Conservation (phyloP, 164 flowering plant species). For the Piper betle region DNA sequence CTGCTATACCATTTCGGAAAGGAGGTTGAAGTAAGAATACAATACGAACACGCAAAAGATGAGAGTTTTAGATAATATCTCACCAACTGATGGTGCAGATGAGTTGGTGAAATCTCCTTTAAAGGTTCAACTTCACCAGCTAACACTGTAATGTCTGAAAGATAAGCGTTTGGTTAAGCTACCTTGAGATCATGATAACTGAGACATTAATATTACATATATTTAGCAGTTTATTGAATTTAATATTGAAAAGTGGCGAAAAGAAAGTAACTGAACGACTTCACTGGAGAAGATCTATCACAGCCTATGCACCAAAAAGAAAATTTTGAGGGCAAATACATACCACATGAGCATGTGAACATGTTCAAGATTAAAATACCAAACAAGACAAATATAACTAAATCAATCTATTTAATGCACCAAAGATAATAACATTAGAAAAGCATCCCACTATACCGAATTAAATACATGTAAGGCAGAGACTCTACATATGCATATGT, state of each 20-base stretch:
- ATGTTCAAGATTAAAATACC: neutral
- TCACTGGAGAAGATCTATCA: neutral
- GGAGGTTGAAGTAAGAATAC: neutral
- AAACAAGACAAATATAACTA: neutral
- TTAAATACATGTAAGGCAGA: neutral
- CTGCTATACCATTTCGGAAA: neutral
- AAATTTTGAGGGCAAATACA: neutral
- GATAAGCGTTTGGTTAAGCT: neutral
- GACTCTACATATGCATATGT: too few species aligned
- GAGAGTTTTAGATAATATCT: neutral
- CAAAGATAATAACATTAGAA: too few species aligned
- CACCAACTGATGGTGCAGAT: neutral
- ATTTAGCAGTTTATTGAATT: neutral
- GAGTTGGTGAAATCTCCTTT: neutral
- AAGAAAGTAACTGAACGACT: too few species aligned
- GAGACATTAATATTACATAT: neutral
- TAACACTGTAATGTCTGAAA: neutral
- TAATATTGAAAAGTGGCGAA: neutral
- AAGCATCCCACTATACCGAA: too few species aligned
- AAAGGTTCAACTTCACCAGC: neutral
- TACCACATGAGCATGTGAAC: neutral
- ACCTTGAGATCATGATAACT: neutral
- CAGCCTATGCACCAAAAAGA: neutral
- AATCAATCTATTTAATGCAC: too few species aligned
- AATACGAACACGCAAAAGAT: neutral